Conservation (phyloP, 2,329 filamentous ascomycete genomes). For the Alternaria angustiovoidea region DNA sequence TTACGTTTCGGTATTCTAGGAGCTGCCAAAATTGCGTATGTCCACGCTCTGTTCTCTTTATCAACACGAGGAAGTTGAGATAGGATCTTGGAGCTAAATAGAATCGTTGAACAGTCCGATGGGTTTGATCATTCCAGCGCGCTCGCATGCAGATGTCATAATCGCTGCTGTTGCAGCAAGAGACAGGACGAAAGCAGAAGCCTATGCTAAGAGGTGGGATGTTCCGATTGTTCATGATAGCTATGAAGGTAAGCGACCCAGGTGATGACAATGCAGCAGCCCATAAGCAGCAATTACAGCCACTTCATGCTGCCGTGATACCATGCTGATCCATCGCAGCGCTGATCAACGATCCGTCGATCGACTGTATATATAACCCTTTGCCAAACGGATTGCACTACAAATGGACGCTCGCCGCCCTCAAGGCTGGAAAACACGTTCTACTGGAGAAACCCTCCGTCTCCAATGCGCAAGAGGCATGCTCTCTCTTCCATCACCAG, state of each 20-base stretch:
- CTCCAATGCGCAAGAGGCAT: constrained; percentile 54
- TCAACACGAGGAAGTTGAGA: background rate
- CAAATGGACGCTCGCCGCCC: constrained; percentile 52
- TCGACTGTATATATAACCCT: constrained; percentile 57
- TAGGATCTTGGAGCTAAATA: background rate
- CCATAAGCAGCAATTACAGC: background rate
- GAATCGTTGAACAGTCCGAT: constrained; percentile 42
- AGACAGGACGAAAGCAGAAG: constrained; percentile 56
- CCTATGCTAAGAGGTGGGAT: constrained; percentile 60
- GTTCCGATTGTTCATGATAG: constrained; percentile 60
- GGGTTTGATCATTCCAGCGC: constrained; percentile 60
- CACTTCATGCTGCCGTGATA: background rate
- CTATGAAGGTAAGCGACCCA: constrained; percentile 57
- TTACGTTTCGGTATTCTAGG: constrained; percentile 49
- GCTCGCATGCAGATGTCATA: constrained; percentile 62
- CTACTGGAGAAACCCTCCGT: constrained; percentile 58
- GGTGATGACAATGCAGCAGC: background rate
- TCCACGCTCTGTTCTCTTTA: background rate
- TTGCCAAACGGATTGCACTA: constrained; percentile 57
- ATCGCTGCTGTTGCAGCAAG: constrained; percentile 63
- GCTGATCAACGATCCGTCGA: constrained; percentile 48
- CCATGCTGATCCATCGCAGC: constrained; percentile 26
- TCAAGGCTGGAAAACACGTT: constrained; percentile 56
- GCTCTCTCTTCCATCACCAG: constrained; percentile 49
- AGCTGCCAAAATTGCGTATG: constrained; percentile 47